Conservation (phyloP, 108 stramenopile genomes). For the Mediolabrus comicus region DNA sequence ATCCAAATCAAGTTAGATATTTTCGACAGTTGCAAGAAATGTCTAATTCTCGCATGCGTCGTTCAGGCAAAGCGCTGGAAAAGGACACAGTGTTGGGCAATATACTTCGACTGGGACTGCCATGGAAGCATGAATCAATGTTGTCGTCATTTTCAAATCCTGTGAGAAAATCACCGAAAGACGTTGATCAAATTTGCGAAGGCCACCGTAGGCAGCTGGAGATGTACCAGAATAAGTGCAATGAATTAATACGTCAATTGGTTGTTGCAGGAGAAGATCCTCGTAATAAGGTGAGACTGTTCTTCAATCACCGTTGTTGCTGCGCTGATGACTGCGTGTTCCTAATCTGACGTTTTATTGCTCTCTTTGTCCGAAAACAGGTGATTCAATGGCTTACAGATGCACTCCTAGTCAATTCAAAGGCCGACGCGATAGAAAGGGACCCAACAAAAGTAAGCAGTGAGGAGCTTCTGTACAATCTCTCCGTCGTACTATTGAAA, state of each 20-base stretch:
- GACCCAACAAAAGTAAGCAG: conserved; percentile 77
- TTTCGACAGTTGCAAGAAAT: conserved; percentile 63
- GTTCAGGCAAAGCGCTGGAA: conserved; percentile 82
- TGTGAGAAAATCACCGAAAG: conserved; percentile 40
- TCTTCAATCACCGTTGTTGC: not conserved
- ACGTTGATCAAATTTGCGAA: conserved; percentile 51
- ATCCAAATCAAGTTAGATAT: conserved; percentile 31
- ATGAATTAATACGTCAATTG: conserved; percentile 62
- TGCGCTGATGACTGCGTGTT: not conserved
- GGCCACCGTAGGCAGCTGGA: conserved; percentile 63
- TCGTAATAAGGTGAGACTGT: conserved; percentile 34
- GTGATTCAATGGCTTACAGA: conserved; percentile 82
- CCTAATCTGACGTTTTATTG: not conserved
- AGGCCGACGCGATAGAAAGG: conserved; percentile 69
- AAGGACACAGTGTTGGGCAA: conserved; percentile 76
- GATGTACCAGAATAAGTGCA: conserved; percentile 64
- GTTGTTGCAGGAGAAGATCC: conserved; percentile 71
- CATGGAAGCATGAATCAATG: conserved; percentile 57
- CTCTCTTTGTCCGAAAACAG: not conserved
- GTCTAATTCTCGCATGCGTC: conserved; percentile 31
- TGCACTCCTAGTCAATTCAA: conserved; percentile 73
- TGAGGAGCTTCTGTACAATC: conserved; percentile 58
- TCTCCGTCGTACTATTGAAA: conserved; percentile 68
- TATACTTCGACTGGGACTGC: conserved; percentile 61
- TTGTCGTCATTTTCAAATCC: conserved; percentile 42